Base-by-base conservation (phyloP, 2,329 filamentous ascomycete genomes). In the Lasiodiplodia citricola region DNA sequence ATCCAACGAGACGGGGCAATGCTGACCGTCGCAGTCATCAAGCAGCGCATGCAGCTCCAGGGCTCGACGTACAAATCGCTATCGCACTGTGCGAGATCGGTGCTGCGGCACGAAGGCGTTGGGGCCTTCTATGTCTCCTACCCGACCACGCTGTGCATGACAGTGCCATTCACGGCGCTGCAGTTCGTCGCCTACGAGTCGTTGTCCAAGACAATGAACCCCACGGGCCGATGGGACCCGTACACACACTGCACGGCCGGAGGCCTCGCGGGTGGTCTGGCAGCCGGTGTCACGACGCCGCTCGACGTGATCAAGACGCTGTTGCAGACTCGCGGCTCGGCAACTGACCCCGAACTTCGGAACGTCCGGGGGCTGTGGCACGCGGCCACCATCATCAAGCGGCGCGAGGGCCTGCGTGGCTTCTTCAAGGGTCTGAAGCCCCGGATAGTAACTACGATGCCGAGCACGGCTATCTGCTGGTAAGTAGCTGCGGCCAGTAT, bases 391-490 rank as follows among this genome's bases (percentile, higher is more conserved):
- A 89, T 97, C 69, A 90, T 97, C 72, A 92, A 94, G 79, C 87
- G 88, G 74, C 89, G 94, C 76, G 95, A 97, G 78, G 96, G 96
- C 44, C 86, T 92, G 75, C 85, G 84, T 68, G 96, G 96, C 3
- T 99, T 98, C 82, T 94, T 97, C 83, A 94, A 96, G 78, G 96
- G 96, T 54, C 88, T 97, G 78, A 90, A 92, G 74, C 96, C 96
- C 57, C 87, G 96, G 76, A 91, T 99, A 58, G 90, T 99, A 71
- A 97, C 94, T 13, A 97, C 96, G 1, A 98, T 98, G 92, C 96
- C 96, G 23, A 97, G 94, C 83, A 99, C 96, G 41, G 96, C 96
- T n/a, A 99, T 99, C 77, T 99, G 96, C 86, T 99, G 96, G 96
- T 96, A 79, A 76, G 86, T 80, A 18, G n/a, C 35, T 41, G 31